These are phyloP conservation scores for Globisporangium paddicum DNA, from an alignment of 352 stramenopile species.

Conservation along the genomic window DNA sequence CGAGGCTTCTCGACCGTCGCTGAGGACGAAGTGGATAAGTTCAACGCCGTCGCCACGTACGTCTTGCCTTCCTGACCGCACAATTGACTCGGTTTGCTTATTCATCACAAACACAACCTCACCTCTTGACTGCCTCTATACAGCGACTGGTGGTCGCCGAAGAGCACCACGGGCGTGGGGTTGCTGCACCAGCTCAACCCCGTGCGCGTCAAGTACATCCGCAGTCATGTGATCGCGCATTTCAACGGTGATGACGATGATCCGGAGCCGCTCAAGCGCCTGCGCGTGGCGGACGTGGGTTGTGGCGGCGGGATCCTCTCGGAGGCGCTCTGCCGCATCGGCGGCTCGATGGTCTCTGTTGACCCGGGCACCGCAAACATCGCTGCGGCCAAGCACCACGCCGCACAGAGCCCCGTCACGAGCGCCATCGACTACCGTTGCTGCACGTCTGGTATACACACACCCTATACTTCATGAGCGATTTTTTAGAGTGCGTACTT, in stretches of 20 bases:
- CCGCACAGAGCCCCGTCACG: conserved; percentile 41
- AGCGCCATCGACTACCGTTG: conserved; percentile 75
- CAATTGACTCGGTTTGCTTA: not conserved
- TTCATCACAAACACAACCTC: not conserved
- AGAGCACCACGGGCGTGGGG: conserved; percentile 69
- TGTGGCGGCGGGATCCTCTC: conserved; percentile 84
- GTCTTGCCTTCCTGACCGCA: conserved; percentile 11
- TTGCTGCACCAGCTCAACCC: conserved; percentile 81
- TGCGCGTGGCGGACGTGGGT: conserved; percentile 70
- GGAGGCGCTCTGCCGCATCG: conserved; percentile 72
- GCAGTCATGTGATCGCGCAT: conserved; percentile 57
- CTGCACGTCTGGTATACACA: conserved; percentile 46
- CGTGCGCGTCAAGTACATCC: conserved; percentile 84
- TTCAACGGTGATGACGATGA: conserved; percentile 48
- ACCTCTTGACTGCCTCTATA: not conserved
- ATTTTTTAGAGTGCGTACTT: not conserved
- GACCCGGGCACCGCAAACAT: conserved; percentile 76
- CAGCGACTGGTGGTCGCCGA: conserved; percentile 81
- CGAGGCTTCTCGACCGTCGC: conserved; percentile 56
- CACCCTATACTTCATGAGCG: too few relatives aligned
- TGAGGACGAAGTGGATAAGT: conserved; percentile 77
- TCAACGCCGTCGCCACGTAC: conserved; percentile 70
- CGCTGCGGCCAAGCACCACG: conserved; percentile 60
- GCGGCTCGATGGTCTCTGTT: conserved; percentile 63
- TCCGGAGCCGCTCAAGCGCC: conserved; percentile 39